phyloP scores from a whole-genome alignment of 208 protist species.

The Leptomonas seymouri region DNA sequence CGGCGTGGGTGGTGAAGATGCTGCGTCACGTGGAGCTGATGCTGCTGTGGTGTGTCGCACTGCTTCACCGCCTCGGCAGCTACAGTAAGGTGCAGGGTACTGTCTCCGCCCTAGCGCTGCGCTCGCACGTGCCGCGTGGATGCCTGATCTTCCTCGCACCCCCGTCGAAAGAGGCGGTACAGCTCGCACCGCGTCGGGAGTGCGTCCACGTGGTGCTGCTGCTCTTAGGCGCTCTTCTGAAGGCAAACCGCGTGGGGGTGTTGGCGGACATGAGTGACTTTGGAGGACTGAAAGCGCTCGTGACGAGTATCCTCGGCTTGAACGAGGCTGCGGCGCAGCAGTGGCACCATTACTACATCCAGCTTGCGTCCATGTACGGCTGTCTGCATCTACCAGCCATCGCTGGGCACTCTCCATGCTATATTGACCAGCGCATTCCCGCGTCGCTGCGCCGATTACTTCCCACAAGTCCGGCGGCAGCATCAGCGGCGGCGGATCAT shows the following conservation, averaged over 20 bases:
- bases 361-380: slow-evolving; percentile 59
- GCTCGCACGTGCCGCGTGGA: slow-evolving; percentile 29
- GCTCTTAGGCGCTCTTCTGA: slow-evolving; percentile 31
- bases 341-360: slow-evolving; percentile 63
- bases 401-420: slow-evolving; percentile 17
- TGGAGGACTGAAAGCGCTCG: slow-evolving; percentile 45
- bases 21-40: slow-evolving; percentile 42
- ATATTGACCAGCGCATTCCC: slow-evolving; percentile 40
- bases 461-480: not conserved
- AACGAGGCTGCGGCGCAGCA: slow-evolving; percentile 38
- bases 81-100: slow-evolving; percentile 24
- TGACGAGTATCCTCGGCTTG: slow-evolving; percentile 46
- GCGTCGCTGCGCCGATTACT: slow-evolving; percentile 5
- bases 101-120: slow-evolving; percentile 21
- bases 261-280: slow-evolving; percentile 37
- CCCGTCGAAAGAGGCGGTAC: slow-evolving; percentile 1
- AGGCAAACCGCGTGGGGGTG: slow-evolving; percentile 10
- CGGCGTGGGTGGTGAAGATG: slow-evolving; percentile 37
- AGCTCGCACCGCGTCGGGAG: slow-evolving; percentile 32
- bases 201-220: slow-evolving; percentile 43
- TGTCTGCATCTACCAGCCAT: slow-evolving; percentile 42
- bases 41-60: slow-evolving; percentile 44
- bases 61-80: slow-evolving; percentile 41
- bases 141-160: slow-evolving; percentile 22
- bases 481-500: not conserved